These are phyloP conservation scores for Acanthochlamys bracteata DNA, from an alignment of 106 monocot species.

Conservation along the genomic window DNA sequence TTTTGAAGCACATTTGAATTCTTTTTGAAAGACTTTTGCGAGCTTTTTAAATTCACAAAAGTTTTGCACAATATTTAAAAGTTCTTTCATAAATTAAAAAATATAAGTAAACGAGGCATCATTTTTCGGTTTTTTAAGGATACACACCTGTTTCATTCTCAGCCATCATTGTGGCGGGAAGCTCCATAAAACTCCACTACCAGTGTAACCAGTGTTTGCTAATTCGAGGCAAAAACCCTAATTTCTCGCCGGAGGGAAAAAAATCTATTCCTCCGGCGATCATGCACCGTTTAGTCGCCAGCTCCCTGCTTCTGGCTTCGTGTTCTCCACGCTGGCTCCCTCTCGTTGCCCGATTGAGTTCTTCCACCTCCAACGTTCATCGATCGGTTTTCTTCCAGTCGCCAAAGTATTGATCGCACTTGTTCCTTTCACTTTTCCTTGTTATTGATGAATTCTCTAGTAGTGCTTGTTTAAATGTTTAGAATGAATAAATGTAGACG, in stretches of 20 bases:
- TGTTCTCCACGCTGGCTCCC: slow-evolving; percentile 35
- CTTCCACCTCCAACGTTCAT: slow-evolving; percentile 12
- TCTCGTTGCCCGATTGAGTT: slow-evolving; percentile 19
- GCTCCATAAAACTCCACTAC: not conserved
- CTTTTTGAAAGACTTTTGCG: too few species aligned
- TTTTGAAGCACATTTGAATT: too few species aligned
- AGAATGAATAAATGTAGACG: too few species aligned
- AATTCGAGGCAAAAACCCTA: slow-evolving; percentile 1
- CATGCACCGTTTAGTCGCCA: slow-evolving; percentile 44
- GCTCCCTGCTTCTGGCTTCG: slow-evolving; percentile 17
- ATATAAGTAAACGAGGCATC: too few species aligned
- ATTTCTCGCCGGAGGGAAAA: not conserved
- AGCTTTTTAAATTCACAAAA: too few species aligned
- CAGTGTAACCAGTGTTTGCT: not conserved
- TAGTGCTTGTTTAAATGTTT: too few species aligned
- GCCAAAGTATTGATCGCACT: not conserved
- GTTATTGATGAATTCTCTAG: too few species aligned
- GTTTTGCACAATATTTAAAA: too few species aligned
- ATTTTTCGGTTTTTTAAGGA: too few species aligned
- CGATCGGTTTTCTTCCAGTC: slow-evolving; percentile 5
- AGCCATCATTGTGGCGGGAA: not conserved
- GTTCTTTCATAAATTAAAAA: too few species aligned
- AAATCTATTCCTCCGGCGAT: not conserved
- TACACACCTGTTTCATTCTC: too few species aligned
- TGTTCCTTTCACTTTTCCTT: too few species aligned